These are phyloP conservation scores for Blastobotrys petasosporus DNA, from an alignment of 1,139 yeast genomes.

Conservation along the genomic window DNA sequence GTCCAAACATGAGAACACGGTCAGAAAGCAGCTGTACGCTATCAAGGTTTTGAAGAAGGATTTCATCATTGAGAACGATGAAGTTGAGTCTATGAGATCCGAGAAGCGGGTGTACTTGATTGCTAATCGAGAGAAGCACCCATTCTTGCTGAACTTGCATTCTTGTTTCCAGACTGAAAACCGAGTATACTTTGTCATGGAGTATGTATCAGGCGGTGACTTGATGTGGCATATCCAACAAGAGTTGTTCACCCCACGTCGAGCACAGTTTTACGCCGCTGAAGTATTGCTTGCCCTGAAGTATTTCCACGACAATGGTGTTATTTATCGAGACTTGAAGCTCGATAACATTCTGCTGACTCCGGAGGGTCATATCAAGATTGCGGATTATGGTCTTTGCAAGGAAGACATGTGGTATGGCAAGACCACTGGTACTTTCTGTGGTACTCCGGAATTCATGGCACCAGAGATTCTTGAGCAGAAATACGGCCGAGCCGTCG, in stretches of 20 bases:
- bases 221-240: constrained; percentile 99
- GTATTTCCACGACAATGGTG: constrained; percentile 92
- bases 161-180: constrained; percentile 98
- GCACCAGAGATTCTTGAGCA: constrained; percentile 98
- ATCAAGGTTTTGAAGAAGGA: constrained; percentile 94
- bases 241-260: constrained; percentile 75
- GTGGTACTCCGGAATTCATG: constrained; percentile 99
- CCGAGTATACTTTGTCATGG: constrained; percentile 96
- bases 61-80: constrained; percentile 90
- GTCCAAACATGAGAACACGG: constrained; percentile 51
- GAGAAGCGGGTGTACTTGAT: constrained; percentile 88
- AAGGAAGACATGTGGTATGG: constrained; percentile 93
- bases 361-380: constrained; percentile 88
- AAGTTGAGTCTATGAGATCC: constrained; percentile 88
- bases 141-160: constrained; percentile 82
- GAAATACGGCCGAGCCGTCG: constrained; percentile 87
- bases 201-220: constrained; percentile 95
- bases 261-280: constrained; percentile 97
- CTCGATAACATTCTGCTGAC: constrained; percentile 88
- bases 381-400: constrained; percentile 96
- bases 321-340: constrained; percentile 92
- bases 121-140: constrained; percentile 87
- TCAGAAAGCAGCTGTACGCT: constrained; percentile 71
- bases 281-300: constrained; percentile 88
- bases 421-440: constrained; percentile 88